These are phyloP conservation scores for Forsythia suspensa DNA, from an alignment of 257 asterid species.

Conservation along the genomic window DNA sequence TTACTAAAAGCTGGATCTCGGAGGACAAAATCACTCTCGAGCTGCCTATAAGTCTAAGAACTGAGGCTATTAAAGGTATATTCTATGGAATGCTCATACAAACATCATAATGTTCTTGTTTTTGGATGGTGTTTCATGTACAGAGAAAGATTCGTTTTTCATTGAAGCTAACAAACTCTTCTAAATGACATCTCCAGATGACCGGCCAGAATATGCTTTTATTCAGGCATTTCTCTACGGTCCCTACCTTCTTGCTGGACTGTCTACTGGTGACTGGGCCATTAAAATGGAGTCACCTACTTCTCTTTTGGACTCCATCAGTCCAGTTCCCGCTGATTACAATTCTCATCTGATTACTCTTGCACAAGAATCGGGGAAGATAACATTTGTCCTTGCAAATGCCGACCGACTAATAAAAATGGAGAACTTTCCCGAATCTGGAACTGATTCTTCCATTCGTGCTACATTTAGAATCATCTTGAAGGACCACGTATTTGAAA, in stretches of 20 bases:
- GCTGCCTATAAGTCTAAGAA: conserved; percentile 54
- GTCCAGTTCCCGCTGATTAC: conserved; percentile 56
- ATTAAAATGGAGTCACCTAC: conserved; percentile 32
- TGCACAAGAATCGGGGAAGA: conserved; percentile 44
- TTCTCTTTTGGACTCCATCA: conserved; percentile 42
- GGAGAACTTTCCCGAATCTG: conserved; percentile 51
- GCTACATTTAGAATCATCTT: conserved; percentile 65
- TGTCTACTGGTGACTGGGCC: conserved; percentile 72
- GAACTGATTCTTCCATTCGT: conserved; percentile 60
- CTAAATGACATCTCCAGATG: conserved; percentile 48
- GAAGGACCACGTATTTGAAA: conserved; percentile 19
- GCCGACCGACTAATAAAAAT: conserved; percentile 36
- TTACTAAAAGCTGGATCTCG: conserved; percentile 51
- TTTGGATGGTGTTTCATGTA: background rate
- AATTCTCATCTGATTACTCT: conserved; percentile 60
- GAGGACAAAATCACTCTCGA: conserved; percentile 63
- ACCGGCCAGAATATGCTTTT: conserved; percentile 68
- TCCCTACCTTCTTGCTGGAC: conserved; percentile 84
- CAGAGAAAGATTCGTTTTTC: background rate
- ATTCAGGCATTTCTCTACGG: conserved; percentile 79
- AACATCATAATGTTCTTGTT: background rate
- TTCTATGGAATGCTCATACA: background rate
- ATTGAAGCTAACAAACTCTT: conserved; percentile 15
- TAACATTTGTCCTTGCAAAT: conserved; percentile 41
- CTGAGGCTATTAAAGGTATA: conserved; percentile 77